Evolutionary conservation across 2,329 filamentous ascomycete species (phyloP), one percentile per base, ranked within the genome.

Genomic region (Stemphylium beticola): DNA sequence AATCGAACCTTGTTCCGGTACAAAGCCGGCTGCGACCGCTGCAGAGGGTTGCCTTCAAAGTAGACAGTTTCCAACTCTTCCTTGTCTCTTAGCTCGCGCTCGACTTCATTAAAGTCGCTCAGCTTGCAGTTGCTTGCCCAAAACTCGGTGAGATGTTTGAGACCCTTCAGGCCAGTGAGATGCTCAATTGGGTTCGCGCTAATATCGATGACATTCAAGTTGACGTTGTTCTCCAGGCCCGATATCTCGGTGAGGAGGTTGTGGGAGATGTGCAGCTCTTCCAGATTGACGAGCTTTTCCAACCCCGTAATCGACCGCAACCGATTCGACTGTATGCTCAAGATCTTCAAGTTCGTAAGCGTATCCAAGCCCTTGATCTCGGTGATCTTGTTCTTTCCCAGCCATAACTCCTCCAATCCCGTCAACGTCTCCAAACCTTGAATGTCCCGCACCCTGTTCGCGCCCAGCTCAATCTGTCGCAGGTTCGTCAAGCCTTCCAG

Each of bases 371-470:
- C 84, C 77, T 85, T 87, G 59, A 98, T 86, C 68, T 92, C 85
- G 0, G 89, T 90, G 66, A 99, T 96, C 74, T 96, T 97, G 80
- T 97, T 97, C 83, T 96, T 98, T 53, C 91, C 95, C 15, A 98
- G 79, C 93, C 93, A 98, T 14, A 97, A 82, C 74, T 96, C 87
- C 73, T 96, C 88, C n/a, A 99, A 78, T 7, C 83, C 83, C n/a
- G 82, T 83, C 40, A 98, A 79, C 2, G 84, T 83, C 36, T 95
- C 90, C 29, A 99, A 82, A 57, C 95, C 95, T 69, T 92, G 84
- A 52, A 99, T 92, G 74, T 93, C 89, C 55, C 92, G 84, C 71
- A 99, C 95, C 41, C 91, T 84, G 77, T 99, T 99, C 15, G 92
- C 96, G 2, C 91, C 95, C 36, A 99, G 80, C 78, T 99, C 95